Base-by-base conservation (phyloP, 371 early-diverging fungal genomes). In the Zychaea mexicana region DNA sequence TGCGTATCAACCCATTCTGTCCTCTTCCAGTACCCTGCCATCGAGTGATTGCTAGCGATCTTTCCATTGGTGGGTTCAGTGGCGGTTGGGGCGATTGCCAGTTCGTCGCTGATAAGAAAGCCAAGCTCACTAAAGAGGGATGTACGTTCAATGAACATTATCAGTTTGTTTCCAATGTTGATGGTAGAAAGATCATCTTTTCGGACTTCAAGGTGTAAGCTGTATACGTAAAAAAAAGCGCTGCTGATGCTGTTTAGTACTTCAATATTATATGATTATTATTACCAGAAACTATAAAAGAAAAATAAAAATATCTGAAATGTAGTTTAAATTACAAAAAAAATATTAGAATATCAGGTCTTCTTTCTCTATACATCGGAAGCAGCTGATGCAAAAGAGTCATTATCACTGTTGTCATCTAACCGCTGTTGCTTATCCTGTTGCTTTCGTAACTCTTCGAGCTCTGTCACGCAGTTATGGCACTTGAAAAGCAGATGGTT, bases 11-110 rank as follows among this genome's bases (percentile, higher is more conserved):
- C 67, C 93, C 94, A 0, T 92, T 91, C 65, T 82, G 85, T 17
- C 93, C 93, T 19, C 64, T 81, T 10, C 92, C 92, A 17, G 82
- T 94, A 0, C 94, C 94, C 0, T 94, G 94, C 68, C 94, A 94
- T 67, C 84, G 94, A 2, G 90, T 94, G 21, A 72, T 94, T 64
- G 81, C 90, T 5, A 71, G 87, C 0, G 82, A 90, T 67, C 70
- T 76, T 38, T 84, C 82, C 52, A 77, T 93, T 42, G 93, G 93
- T 12, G 94, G 94, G 0, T 94, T 91, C 70, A 68, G 71, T 36
- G 93, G 94, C 26, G 87, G 87, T 47, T 82, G 70, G 65, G 89
- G 87, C 7, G 77, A 80, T 53, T 83, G 82, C 33, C 78, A 81
- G 45, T 81, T 79, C 39, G 85, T 87, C 54, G 83, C 84, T 49